These are phyloP conservation scores for Leccinum laetum DNA, from an alignment of 1,284 basidiomycete species.

Conservation along the genomic window DNA sequence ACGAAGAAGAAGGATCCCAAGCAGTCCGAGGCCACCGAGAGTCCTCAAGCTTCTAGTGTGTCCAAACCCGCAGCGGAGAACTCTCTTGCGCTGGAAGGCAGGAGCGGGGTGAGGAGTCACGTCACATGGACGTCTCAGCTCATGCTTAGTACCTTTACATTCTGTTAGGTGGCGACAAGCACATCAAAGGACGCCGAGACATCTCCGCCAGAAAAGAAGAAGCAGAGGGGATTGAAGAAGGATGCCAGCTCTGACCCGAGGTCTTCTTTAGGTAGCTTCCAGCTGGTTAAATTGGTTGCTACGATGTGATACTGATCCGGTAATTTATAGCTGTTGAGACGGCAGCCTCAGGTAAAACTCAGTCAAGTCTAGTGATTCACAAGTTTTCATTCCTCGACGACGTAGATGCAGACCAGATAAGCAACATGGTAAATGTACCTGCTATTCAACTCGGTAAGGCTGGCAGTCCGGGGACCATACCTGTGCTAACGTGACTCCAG, in stretches of 20 bases:
- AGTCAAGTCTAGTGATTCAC: neutral
- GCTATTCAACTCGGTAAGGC: slow-evolving; percentile 16
- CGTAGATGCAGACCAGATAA: slow-evolving; percentile 9
- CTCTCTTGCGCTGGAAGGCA: neutral
- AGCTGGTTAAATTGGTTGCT: neutral
- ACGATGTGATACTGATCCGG: slow-evolving; percentile 1
- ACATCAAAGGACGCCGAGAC: neutral
- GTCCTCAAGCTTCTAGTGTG: neutral
- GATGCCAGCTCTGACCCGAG: slow-evolving; percentile 2
- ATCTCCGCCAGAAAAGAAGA: slow-evolving; percentile 5
- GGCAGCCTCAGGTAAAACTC: slow-evolving; percentile 11
- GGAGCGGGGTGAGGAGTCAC: slow-evolving; percentile 13
- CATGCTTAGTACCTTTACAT: neutral
- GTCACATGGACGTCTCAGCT: neutral
- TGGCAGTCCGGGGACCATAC: neutral
- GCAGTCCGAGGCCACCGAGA: neutral
- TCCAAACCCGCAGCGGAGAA: slow-evolving; percentile 4
- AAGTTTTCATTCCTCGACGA: neutral
- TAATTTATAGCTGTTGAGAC: slow-evolving; percentile 7
- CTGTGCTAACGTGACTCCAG: slow-evolving; percentile 6
- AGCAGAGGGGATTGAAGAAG: slow-evolving; percentile 6
- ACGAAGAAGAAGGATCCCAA: slow-evolving; percentile 5
- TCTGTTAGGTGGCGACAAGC: slow-evolving; percentile 10
- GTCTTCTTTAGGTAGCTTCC: slow-evolving; percentile 16
- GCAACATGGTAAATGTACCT: neutral